Conservation (phyloP, 2,329 filamentous ascomycete genomes). For the Penicillium sclerotiorum region DNA sequence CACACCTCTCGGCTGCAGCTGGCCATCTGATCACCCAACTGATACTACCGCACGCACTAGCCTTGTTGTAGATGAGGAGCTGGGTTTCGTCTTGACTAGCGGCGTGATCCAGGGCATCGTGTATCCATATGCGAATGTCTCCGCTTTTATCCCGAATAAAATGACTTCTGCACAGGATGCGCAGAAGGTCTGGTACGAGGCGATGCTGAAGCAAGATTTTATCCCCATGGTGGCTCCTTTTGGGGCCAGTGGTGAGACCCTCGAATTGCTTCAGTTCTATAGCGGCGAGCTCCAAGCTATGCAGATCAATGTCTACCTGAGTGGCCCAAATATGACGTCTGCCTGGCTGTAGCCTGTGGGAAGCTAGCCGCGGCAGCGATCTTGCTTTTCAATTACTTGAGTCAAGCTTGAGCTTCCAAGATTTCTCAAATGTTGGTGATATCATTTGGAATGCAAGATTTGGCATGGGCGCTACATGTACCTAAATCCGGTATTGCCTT, state of each 20-base stretch:
- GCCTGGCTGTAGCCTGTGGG: conserved; percentile 7
- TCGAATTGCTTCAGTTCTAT: conserved; percentile 11
- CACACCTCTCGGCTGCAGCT: conserved; percentile 3
- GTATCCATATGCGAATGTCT: conserved; percentile 9
- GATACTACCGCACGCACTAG: conserved; percentile 2
- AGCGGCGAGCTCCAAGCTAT: conserved; percentile 7
- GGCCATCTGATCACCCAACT: conserved; percentile 6
- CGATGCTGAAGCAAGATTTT: background rate
- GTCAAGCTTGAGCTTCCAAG: too few relatives aligned
- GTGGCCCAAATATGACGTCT: conserved; percentile 8
- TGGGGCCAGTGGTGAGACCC: conserved; percentile 7
- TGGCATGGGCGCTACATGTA: too few relatives aligned
- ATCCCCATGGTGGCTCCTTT: background rate
- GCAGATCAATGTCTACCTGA: conserved; percentile 13
- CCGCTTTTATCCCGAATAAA: conserved; percentile 9
- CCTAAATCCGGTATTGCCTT: too few relatives aligned
- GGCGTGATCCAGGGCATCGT: conserved; percentile 7
- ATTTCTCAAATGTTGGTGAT: too few relatives aligned
- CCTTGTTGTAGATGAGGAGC: conserved; percentile 9
- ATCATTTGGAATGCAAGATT: too few relatives aligned
- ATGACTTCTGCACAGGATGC: conserved; percentile 7
- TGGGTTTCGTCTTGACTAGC: conserved; percentile 10
- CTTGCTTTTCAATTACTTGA: too few relatives aligned
- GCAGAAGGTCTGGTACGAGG: conserved; percentile 8
- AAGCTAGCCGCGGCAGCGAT: too few relatives aligned